phyloP scores from a whole-genome alignment of 2,329 filamentous ascomycete genomes.

The Colletotrichum godetiae region DNA sequence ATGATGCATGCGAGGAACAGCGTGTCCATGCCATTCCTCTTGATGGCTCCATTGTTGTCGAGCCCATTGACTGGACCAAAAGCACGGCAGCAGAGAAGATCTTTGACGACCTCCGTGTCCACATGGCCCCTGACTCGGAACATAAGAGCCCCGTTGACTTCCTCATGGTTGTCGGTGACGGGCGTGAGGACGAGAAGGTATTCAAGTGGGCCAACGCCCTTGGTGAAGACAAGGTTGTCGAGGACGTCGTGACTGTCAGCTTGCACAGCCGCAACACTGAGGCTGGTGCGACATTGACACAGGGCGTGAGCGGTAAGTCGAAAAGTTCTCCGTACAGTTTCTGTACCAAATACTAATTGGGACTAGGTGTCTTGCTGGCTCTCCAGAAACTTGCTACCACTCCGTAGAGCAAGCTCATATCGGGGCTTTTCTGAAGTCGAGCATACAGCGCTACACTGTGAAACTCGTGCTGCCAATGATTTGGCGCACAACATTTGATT shows the following conservation, averaged over 20 bases:
- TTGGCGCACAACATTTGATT: conserved; percentile 18
- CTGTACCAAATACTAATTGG: not conserved
- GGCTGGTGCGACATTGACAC: conserved; percentile 85
- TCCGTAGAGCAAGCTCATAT: not conserved
- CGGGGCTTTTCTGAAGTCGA: not conserved
- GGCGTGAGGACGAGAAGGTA: conserved; percentile 91
- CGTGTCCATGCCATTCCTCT: conserved; percentile 85
- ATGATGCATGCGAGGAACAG: conserved; percentile 88
- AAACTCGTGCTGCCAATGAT: not conserved
- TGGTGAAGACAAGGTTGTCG: conserved; percentile 65
- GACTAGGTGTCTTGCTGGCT: conserved; percentile 54
- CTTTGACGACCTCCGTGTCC: conserved; percentile 67
- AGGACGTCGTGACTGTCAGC: conserved; percentile 85
- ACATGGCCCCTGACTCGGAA: conserved; percentile 46
- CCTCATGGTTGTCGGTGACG: conserved; percentile 88
- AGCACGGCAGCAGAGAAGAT: conserved; percentile 82
- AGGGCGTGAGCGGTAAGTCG: conserved; percentile 87
- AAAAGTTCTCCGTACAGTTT: too few species aligned
- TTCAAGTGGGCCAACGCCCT: conserved; percentile 94
- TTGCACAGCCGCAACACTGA: conserved; percentile 90
- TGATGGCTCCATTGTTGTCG: conserved; percentile 84
- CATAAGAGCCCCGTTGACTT: conserved; percentile 75
- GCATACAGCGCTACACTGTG: not conserved
- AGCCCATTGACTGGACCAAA: conserved; percentile 89
- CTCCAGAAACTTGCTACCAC: conserved; percentile 53